A percentile compares a stretch with the other conserved stretches of the same genome.
These are phyloP conservation scores for Penicillium robsamsonii DNA, from an alignment of 495 filamentous ascomycete genomes.

Conservation along the genomic window DNA sequence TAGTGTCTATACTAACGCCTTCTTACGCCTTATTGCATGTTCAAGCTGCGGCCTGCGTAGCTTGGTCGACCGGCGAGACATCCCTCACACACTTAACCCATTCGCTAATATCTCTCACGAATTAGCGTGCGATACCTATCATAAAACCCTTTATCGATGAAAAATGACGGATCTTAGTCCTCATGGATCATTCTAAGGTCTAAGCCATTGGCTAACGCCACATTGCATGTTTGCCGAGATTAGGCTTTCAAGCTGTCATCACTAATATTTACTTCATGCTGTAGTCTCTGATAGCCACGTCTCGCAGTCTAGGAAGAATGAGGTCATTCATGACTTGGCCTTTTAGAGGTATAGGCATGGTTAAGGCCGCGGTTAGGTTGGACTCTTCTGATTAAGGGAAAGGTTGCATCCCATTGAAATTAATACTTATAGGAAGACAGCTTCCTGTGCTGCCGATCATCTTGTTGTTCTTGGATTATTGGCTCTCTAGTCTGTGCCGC, in stretches of 20 bases:
- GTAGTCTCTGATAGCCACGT: constrained; percentile 20
- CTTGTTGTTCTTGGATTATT: constrained; percentile 1
- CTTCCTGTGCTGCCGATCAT: background rate
- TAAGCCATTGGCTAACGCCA: constrained; percentile 23
- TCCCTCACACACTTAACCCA: constrained; percentile 11
- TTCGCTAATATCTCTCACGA: constrained; percentile 15
- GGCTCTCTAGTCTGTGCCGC: constrained; percentile 1
- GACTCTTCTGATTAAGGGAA: background rate
- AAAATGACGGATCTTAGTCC: constrained; percentile 28
- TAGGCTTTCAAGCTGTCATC: constrained; percentile 19
- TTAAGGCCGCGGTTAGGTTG: background rate
- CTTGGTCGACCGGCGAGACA: background rate
- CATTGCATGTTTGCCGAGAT: constrained; percentile 19
- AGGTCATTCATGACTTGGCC: background rate
- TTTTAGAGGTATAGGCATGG: background rate
- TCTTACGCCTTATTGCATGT: no score
- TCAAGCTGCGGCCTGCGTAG: constrained; percentile 6
- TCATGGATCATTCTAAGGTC: constrained; percentile 28
- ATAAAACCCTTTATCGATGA: constrained; percentile 24
- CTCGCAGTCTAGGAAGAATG: constrained; percentile 8
- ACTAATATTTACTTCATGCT: constrained; percentile 19
- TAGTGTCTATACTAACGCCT: no score
- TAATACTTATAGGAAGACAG: constrained; percentile 3
- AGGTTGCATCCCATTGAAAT: constrained; percentile 9
- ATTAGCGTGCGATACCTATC: constrained; percentile 26